Percentiles rank a stretch among this genome's conserved stretches.
Evolutionary conservation across 2,329 filamentous ascomycete species (phyloP).

Genomic region (Bipolaris victoriae): DNA sequence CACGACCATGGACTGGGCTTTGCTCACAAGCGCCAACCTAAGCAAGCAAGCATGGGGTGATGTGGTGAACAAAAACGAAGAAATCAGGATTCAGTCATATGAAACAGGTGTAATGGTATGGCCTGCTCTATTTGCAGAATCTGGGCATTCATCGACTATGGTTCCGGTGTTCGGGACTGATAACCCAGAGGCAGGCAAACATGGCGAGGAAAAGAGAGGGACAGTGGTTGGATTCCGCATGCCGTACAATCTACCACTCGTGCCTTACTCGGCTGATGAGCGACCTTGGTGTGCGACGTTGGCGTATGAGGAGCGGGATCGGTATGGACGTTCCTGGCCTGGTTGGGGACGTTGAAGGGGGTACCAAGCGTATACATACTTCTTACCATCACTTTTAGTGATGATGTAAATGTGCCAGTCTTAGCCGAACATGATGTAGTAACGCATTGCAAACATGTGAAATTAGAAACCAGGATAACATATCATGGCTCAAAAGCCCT

Average conservation of each 20-base stretch:
- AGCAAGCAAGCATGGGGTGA: slow-evolving; percentile 91
- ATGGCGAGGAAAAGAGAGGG: slow-evolving; percentile 2
- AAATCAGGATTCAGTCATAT: slow-evolving; percentile 77
- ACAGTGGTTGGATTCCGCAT: slow-evolving; percentile 72
- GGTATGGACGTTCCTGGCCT: slow-evolving; percentile 56
- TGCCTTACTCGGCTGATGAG: slow-evolving; percentile 67
- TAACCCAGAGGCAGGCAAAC: slow-evolving; percentile 9
- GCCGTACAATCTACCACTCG: slow-evolving; percentile 81
- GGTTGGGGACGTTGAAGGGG: slow-evolving; percentile 17
- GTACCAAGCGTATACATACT: not conserved
- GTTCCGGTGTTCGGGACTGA: slow-evolving; percentile 66
- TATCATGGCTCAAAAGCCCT: not conserved
- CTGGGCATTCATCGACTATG: slow-evolving; percentile 57
- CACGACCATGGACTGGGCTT: slow-evolving; percentile 75
- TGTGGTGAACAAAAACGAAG: slow-evolving; percentile 60
- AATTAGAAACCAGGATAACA: too few relatives aligned
- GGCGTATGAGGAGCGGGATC: slow-evolving; percentile 67
- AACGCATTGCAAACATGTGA: too few relatives aligned
- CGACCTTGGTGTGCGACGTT: slow-evolving; percentile 77
- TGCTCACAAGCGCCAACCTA: slow-evolving; percentile 89
- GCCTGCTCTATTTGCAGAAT: slow-evolving; percentile 63
- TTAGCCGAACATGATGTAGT: too few relatives aligned
- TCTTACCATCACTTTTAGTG: not conserved
- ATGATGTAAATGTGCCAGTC: not conserved
- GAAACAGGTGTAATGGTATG: slow-evolving; percentile 85